These are phyloP conservation scores for Penicillium paxilli DNA, from an alignment of 495 filamentous ascomycete species.

Conservation along the genomic window DNA sequence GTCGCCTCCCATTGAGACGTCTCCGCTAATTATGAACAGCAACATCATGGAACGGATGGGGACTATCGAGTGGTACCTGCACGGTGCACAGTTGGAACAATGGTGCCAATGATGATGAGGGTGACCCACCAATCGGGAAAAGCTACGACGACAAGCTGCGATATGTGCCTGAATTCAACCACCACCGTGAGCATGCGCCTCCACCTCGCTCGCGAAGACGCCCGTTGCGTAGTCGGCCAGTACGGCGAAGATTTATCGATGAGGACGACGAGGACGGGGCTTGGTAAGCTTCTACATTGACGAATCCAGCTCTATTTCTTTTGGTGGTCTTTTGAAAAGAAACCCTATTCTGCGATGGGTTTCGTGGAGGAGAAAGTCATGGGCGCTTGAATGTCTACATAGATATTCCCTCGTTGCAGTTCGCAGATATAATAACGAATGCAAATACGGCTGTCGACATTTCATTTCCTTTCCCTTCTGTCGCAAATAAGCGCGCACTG, in stretches of 20 bases:
- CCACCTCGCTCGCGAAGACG: slow-evolving; percentile 12
- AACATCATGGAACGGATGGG: slow-evolving; percentile 77
- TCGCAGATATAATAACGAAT: neutral
- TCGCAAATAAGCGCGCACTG: neutral
- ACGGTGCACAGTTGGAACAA: slow-evolving; percentile 78
- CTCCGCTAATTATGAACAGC: slow-evolving; percentile 43
- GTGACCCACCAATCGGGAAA: slow-evolving; percentile 57
- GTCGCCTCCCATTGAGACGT: neutral
- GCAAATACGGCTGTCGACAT: neutral
- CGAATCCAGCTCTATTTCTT: no score
- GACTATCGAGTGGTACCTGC: slow-evolving; percentile 67
- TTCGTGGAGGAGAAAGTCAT: no score
- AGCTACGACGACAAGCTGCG: slow-evolving; percentile 59
- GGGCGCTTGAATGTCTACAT: neutral
- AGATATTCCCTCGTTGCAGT: neutral
- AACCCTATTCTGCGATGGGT: neutral
- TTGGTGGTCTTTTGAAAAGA: neutral
- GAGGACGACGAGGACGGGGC: slow-evolving; percentile 13
- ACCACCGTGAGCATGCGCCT: slow-evolving; percentile 22
- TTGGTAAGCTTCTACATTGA: no score
- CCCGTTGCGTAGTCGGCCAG: slow-evolving; percentile 24
- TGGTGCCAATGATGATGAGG: slow-evolving; percentile 62
- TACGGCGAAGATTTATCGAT: slow-evolving; percentile 15
- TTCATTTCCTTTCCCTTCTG: no score
- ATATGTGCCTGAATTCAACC: slow-evolving; percentile 28